Conservation (phyloP, 345 rosid genomes). For the Nephelium lappaceum region DNA sequence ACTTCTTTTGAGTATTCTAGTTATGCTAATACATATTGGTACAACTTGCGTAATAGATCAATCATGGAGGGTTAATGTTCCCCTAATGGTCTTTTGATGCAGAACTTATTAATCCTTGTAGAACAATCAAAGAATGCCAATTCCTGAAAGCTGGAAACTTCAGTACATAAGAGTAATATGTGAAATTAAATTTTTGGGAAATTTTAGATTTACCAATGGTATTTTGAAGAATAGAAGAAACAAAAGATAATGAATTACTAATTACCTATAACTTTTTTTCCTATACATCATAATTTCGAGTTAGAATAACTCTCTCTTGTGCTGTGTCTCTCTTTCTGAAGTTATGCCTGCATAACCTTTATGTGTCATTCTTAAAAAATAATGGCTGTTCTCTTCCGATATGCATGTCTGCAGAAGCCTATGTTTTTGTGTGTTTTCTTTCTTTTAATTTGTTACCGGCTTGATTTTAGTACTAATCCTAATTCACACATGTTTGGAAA, state of each 20-base stretch:
- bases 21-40: neutral
- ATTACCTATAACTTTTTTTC: neutral
- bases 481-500: neutral
- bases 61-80: neutral
- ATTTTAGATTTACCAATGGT: neutral
- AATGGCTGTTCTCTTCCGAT: neutral
- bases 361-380: neutral
- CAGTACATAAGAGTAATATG: neutral
- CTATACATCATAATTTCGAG: neutral
- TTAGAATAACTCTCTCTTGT: neutral
- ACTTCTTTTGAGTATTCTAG: neutral
- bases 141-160: neutral
- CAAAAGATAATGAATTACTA: neutral
- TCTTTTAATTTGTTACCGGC: neutral
- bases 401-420: neutral
- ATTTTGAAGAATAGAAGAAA: neutral
- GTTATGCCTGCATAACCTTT: slow-evolving; percentile 5
- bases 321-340: neutral
- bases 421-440: neutral
- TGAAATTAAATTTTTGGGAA: neutral
- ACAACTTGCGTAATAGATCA: neutral
- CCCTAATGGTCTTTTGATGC: neutral
- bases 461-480: neutral
- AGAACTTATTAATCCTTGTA: neutral
- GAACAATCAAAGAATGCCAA: neutral